Percentiles rank a stretch among this genome's conserved stretches.
These are phyloP conservation scores for Termitomyces sp. DNA, from an alignment of 768 basidiomycete genomes.

Conservation along the genomic window DNA sequence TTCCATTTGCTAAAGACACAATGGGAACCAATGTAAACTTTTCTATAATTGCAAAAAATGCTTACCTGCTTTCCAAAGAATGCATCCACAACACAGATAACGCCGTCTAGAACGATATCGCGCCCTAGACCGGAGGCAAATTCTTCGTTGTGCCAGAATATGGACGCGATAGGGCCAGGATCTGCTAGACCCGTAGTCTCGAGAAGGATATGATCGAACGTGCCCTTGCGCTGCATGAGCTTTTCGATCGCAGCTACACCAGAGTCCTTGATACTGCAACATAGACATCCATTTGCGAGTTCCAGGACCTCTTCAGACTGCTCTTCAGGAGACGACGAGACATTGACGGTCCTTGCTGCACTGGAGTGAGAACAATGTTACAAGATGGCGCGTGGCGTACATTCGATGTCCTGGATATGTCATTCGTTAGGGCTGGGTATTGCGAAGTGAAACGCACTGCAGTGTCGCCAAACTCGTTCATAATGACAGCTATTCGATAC, in stretches of 20 bases:
- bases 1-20: conserved; percentile 68
- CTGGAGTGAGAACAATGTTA: conserved; percentile 3
- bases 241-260: conserved; percentile 94
- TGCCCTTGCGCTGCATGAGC: conserved; percentile 79
- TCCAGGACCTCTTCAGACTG: conserved; percentile 85
- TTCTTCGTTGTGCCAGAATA: conserved; percentile 88
- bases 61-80: conserved; percentile 60
- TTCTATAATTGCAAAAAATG: background rate
- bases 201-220: conserved; percentile 91
- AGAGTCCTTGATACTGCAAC: conserved; percentile 94
- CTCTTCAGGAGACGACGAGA: conserved; percentile 66
- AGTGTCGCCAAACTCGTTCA: conserved; percentile 98
- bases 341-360: conserved; percentile 80
- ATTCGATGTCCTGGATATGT: conserved; percentile 79
- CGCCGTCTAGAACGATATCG: conserved; percentile 79
- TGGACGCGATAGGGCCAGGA: conserved; percentile 85
- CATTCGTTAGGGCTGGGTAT: conserved; percentile 7
- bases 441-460: conserved; percentile 50
- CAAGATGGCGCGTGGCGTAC: conserved; percentile 32
- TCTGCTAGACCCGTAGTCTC: conserved; percentile 97
- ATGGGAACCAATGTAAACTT: background rate
- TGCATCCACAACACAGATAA: conserved; percentile 90
- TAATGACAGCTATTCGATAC: conserved; percentile 94
- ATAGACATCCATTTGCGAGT: conserved; percentile 94
- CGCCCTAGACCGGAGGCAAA: conserved; percentile 61